Evolutionary conservation across 192 early-diverging fungal genomes (phyloP), one percentile per base, ranked within the genome.

Genomic region (Coemansia sp.): DNA sequence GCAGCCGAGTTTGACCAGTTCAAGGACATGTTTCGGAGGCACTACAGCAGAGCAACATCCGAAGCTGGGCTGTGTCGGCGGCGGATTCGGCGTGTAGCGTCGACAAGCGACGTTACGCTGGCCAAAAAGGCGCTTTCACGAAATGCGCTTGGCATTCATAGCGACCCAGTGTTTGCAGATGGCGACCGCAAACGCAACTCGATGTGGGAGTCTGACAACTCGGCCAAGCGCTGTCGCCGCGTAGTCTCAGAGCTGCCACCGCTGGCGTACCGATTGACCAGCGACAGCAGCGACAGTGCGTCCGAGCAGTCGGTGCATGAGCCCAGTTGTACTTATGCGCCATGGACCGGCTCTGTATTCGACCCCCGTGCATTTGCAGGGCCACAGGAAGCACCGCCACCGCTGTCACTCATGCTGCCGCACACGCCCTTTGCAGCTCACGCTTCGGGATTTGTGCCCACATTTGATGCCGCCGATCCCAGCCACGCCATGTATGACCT

Each of bases 171-270:
- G 10, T 51, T 11, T 5, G 20, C 52, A 3, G 37, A 15, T 15
- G 36, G 47, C 20, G 62, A 31, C 28, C 75, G 71, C 57, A 79
- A 79, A 49, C 71, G 72, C 44, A 49, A 19, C 42, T 59, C 20
- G 53, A 56, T 26, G 12, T 64, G 51, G 52, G 2, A 10, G 19
- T 21, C 19, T 10, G 42, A 26, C 19, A 51, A 22, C n/a, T 61
- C 77, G 1, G 47, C 64, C 9, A 80, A 80, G 37, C 59, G 72
- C 25, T 66, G 42, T 40, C 61, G 72, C 5, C 52, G 77, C 20
- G 77, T 80, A 4, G 65, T 74, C 20, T 80, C 77, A 2, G 77
- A 80, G 64, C 60, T 79, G 15, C 67, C 70, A 14, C 60, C 57
- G 17, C 56, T 65, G 46, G 60, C 57, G 17, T 44, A 68, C 19